Evolutionary conservation across 176 grass and related monocot species (phyloP).

Genomic region (Oryza nivara): DNA sequence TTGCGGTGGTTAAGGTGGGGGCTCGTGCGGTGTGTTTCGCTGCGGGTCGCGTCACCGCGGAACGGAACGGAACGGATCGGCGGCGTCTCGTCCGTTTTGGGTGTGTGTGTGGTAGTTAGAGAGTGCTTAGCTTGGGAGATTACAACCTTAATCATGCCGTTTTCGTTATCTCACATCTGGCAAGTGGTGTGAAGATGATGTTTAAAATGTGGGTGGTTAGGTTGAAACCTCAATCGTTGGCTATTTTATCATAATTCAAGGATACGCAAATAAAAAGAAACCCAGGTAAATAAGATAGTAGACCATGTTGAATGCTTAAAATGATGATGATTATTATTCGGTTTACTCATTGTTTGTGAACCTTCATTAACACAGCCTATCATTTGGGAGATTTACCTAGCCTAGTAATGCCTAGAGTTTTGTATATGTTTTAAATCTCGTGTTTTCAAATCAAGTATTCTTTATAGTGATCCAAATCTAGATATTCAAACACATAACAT

Average conservation of each 20-base stretch:
- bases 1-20: slow-evolving; percentile 24
- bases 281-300: too few relatives aligned
- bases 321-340: too few relatives aligned
- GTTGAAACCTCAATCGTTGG: neutral
- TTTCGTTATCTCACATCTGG: neutral
- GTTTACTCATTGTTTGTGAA: too few relatives aligned
- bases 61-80: neutral
- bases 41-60: neutral
- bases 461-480: too few relatives aligned
- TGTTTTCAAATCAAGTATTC: too few relatives aligned
- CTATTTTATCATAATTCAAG: neutral
- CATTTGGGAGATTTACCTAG: too few relatives aligned
- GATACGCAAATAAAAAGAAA: neutral
- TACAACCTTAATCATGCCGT: slow-evolving; percentile 14
- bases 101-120: neutral
- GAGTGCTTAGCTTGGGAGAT: neutral
- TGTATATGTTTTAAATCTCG: too few relatives aligned
- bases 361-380: too few relatives aligned
- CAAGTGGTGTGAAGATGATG: neutral
- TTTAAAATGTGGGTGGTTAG: neutral
- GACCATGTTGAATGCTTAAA: too few relatives aligned
- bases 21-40: neutral
- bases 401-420: too few relatives aligned
- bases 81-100: neutral
- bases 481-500: too few relatives aligned